Evolutionary conservation across 2,329 filamentous ascomycete genomes (phyloP), one percentile per base, ranked within the genome.

Genomic region (Colletotrichum liaoningense): DNA sequence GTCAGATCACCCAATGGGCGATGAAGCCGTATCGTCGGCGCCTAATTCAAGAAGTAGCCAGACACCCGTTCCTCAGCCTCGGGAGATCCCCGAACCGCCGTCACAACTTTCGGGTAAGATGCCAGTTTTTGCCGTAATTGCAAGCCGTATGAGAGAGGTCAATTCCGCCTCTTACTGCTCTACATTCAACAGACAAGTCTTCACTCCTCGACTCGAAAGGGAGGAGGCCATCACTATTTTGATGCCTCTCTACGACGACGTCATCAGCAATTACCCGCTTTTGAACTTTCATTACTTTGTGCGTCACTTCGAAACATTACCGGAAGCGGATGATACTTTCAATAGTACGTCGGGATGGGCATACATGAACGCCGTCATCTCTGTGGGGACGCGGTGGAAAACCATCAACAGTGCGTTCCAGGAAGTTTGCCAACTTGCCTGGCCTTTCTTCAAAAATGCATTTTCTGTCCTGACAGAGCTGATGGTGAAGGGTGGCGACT

Each of bases 361-460:
- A 11, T 75, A 74, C 46, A 55, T 69, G 24, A 71, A 71, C 16
- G 46, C 52, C 5, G 58, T 66, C 14, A 68, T 75, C 9, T 63
- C 71, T 1, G 54, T 75, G 1, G 73, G 73, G 1, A 62, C 63
- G 2, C 58, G 58, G 9, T 66, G 56, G n/a, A 75, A 74, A 49
- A 62, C 70, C 6, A 63, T 71, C 19, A 75, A 75, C 35, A 54
- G 38, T 22, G 56, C 71, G 5, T 67, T 71, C n/a, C 54, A 63
- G 12, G 67, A 67, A n/a, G 49, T 74, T 22, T 70, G 59, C 42
- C 70, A 60, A 19, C 63, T 63, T 12, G 67, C 71, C n/a, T 74
- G 71, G 73, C 63, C 70, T 9, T 75, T 74, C 35, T 63, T 74
- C 19, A 75, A 74, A 22, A 75, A 75, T 26, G 62, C 66, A 1